Evolutionary conservation across 1,284 basidiomycete species (phyloP).

Genomic region (Heterobasidion parviporum): DNA sequence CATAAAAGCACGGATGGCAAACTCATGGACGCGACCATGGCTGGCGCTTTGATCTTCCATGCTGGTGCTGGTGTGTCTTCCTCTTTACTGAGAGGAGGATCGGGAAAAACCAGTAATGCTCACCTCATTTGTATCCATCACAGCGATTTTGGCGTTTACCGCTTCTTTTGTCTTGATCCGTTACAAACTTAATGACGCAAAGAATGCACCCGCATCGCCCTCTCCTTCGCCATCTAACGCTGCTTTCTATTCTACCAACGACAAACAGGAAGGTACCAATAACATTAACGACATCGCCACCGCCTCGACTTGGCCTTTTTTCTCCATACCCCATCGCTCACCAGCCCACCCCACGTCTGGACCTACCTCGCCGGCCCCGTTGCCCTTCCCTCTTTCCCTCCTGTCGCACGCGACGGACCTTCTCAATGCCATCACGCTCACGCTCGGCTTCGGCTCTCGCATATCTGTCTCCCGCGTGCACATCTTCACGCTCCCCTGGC

Average conservation of each 20-base stretch:
- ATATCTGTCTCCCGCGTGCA: conserved; percentile 1
- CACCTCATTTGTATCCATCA: neutral
- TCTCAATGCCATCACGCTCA: neutral
- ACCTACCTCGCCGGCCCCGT: neutral
- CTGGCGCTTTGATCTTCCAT: conserved; percentile 29
- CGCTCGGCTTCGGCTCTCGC: neutral
- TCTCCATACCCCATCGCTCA: neutral
- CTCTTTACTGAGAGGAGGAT: neutral
- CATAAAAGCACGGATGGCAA: conserved; percentile 13
- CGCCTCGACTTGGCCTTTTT: neutral
- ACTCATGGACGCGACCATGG: conserved; percentile 22
- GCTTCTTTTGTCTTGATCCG: conserved; percentile 26
- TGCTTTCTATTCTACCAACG: neutral
- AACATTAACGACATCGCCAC: neutral
- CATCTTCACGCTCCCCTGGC: neutral
- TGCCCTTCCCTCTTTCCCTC: neutral
- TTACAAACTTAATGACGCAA: conserved; percentile 20
- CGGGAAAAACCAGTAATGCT: neutral
- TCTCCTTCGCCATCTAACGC: neutral
- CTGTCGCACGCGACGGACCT: neutral
- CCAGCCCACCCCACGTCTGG: too few species aligned
- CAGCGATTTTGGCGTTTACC: conserved; percentile 25
- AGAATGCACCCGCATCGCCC: neutral
- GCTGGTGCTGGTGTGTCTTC: conserved; percentile 22
- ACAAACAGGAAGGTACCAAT: neutral